phyloP scores from a whole-genome alignment of 1,284 basidiomycete genomes.

The Fomes fomentarius region DNA sequence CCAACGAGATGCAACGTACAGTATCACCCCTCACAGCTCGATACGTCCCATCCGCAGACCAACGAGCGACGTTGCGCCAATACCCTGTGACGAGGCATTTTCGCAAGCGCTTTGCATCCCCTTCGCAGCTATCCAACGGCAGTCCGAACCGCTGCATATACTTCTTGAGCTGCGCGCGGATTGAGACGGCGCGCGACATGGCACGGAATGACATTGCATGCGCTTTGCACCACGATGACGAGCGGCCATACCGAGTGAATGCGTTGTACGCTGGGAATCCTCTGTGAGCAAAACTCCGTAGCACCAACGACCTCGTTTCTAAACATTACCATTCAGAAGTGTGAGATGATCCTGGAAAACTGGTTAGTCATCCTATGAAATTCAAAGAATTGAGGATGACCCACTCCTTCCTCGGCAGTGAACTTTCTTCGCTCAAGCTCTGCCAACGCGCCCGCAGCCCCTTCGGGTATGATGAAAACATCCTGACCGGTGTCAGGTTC shows the following conservation, averaged over 20 bases:
- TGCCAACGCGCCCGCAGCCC: conserved; percentile 80
- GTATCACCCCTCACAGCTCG: conserved; percentile 81
- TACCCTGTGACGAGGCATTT: conserved; percentile 91
- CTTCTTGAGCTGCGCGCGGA: conserved; percentile 90
- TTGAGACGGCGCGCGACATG: conserved; percentile 89
- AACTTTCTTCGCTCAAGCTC: conserved; percentile 94
- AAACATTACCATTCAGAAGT: conserved; percentile 78
- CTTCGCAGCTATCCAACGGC: conserved; percentile 80
- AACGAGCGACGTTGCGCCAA: conserved; percentile 91
- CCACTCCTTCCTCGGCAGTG: conserved; percentile 93
- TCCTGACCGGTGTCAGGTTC: too few relatives aligned
- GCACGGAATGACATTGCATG: conserved; percentile 93
- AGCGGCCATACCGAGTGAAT: conserved; percentile 82
- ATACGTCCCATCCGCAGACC: conserved; percentile 90
- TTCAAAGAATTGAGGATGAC: too few relatives aligned
- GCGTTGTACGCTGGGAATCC: conserved; percentile 81
- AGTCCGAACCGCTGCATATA: conserved; percentile 89
- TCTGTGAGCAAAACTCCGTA: neutral
- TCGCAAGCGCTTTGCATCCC: conserved; percentile 78
- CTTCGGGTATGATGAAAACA: conserved; percentile 86
- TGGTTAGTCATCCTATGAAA: neutral
- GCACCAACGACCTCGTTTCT: neutral
- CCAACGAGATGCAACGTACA: conserved; percentile 52
- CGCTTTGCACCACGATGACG: conserved; percentile 89
- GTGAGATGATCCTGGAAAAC: conserved; percentile 85